Percentiles rank a stretch among this genome's conserved stretches.
Evolutionary conservation across 306 rosid genomes (phyloP).

Genomic region (Heteromeles arbutifolia): DNA sequence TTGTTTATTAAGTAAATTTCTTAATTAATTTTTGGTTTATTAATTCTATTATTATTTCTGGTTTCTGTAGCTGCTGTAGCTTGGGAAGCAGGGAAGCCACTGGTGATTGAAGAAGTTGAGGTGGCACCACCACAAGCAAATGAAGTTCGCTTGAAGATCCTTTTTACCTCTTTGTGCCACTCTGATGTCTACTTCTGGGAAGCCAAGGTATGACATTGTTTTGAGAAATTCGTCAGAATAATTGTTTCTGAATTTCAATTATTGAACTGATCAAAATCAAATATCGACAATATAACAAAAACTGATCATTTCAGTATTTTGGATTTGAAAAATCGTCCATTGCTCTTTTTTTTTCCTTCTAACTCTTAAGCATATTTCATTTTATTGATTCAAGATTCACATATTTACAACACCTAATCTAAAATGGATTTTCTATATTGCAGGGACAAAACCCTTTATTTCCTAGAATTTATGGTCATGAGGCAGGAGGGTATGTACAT

Average conservation of each 20-base stretch:
- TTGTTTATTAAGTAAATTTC: background rate
- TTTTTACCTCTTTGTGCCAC: conserved; percentile 25
- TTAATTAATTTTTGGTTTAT: background rate
- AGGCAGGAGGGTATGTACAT: conserved; percentile 74
- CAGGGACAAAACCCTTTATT: conserved; percentile 84
- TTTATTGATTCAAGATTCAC: too few species aligned
- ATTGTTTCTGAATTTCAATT: too few species aligned
- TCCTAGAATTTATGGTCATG: conserved; percentile 94
- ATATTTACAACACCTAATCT: background rate
- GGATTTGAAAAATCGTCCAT: too few species aligned
- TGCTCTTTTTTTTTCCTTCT: too few species aligned
- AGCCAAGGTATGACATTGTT: conserved; percentile 18
- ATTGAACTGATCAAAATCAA: too few species aligned
- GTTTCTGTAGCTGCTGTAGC: conserved; percentile 26
- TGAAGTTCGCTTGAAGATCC: conserved; percentile 28
- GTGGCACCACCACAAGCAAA: conserved; percentile 28
- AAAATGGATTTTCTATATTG: background rate
- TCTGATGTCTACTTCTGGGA: conserved; percentile 5
- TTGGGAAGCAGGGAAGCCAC: conserved; percentile 37
- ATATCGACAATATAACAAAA: too few species aligned
- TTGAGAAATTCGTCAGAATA: too few species aligned
- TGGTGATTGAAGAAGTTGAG: conserved; percentile 31
- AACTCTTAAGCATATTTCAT: too few species aligned
- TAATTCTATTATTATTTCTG: background rate
- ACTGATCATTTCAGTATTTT: too few species aligned